A percentile compares a stretch with the other conserved stretches of the same genome.
phyloP scores from a whole-genome alignment of 768 basidiomycete species.

The Clavulina sp. region DNA sequence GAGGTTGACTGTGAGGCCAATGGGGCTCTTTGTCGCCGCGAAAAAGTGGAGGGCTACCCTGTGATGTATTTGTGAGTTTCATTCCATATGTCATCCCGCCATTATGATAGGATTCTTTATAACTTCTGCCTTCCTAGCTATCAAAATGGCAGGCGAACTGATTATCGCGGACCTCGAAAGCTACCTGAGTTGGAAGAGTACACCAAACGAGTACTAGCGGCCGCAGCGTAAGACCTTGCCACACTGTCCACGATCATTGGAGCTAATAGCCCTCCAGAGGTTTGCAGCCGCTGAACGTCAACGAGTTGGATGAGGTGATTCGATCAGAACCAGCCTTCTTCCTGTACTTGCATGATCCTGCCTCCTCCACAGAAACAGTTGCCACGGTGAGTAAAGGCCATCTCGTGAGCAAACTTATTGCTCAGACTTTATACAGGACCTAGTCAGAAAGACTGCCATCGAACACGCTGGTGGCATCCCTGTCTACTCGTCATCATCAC shows the following conservation, averaged over 20 bases:
- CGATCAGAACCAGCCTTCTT: slow-evolving; percentile 37
- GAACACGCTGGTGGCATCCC: slow-evolving; percentile 25
- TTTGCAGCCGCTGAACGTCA: slow-evolving; percentile 22
- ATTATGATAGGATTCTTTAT: background rate
- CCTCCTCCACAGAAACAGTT: slow-evolving; percentile 17
- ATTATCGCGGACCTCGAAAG: slow-evolving; percentile 59
- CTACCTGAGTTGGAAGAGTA: slow-evolving; percentile 57
- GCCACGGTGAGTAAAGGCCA: slow-evolving; percentile 13
- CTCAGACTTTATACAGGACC: background rate
- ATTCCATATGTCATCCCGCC: background rate
- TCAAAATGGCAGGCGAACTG: slow-evolving; percentile 37
- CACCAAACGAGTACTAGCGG: slow-evolving; percentile 46
- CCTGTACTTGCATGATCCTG: slow-evolving; percentile 33
- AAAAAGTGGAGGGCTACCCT: slow-evolving; percentile 68
- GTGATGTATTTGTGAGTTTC: slow-evolving; percentile 50
- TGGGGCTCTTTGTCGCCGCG: slow-evolving; percentile 40
- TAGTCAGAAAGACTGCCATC: slow-evolving; percentile 32
- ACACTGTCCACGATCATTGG: background rate
- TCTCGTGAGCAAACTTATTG: background rate
- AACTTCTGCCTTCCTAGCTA: slow-evolving; percentile 16
- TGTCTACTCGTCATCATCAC: slow-evolving; percentile 27
- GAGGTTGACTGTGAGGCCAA: slow-evolving; percentile 82
- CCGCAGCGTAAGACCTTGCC: slow-evolving; percentile 34
- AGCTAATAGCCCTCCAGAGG: slow-evolving; percentile 17
- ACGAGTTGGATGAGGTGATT: slow-evolving; percentile 25